Conservation (phyloP, 305 asterid genomes). For the Solanum chacoense region DNA sequence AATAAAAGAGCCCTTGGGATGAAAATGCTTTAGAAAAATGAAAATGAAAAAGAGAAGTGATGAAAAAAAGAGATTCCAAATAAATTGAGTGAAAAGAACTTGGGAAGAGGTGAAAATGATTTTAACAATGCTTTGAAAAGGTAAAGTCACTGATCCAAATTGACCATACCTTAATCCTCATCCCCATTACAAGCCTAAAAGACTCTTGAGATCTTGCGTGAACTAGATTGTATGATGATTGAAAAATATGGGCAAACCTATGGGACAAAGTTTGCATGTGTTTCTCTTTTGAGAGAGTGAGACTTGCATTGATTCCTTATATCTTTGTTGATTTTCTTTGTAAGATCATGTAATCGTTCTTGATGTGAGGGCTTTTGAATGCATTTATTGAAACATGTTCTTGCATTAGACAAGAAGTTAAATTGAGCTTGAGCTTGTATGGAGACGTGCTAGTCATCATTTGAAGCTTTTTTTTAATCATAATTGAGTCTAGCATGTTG, state of each 20-base stretch:
- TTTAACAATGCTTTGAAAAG: not conserved
- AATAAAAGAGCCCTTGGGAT: not conserved
- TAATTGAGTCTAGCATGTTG: no score
- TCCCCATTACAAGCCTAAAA: not conserved
- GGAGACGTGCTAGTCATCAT: not conserved
- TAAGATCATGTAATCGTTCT: no score
- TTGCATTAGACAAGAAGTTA: no score
- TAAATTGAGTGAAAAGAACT: not conserved
- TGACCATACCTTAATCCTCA: not conserved
- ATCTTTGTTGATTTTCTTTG: not conserved
- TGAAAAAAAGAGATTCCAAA: not conserved
- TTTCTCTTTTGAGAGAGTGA: not conserved
- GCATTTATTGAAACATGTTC: not conserved
- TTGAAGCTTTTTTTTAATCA: no score
- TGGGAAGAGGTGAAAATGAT: not conserved
- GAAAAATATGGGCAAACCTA: not conserved
- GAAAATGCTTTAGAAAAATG: not conserved
- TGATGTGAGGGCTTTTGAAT: not conserved
- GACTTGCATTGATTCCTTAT: not conserved
- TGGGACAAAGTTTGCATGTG: not conserved
- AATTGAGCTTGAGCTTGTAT: not conserved
- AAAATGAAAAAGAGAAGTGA: not conserved
- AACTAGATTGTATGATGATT: not conserved
- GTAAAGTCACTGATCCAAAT: not conserved
- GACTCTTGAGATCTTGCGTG: not conserved